Base-by-base conservation (phyloP, 169 alveolate genomes). In the Plasmodium knowlesi region DNA sequence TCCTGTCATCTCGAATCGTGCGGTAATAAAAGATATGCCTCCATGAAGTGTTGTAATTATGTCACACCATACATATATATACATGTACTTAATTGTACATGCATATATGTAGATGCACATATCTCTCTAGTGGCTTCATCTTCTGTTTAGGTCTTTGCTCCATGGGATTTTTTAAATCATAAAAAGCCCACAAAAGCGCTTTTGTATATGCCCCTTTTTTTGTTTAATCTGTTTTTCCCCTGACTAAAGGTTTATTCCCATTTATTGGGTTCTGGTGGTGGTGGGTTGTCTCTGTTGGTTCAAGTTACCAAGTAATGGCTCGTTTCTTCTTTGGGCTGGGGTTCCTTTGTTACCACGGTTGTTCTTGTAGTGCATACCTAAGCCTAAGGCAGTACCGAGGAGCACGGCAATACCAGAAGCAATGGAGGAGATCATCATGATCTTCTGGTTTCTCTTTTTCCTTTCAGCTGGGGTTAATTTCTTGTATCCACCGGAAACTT, bases 321-420 rank as follows among this genome's bases (percentile, higher is more conserved):
- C 76, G n/a, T n/a, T n/a, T 22, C 22, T 67, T 16, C 2, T 67
- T 8, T 22, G 1, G 12, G 5, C 0, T 14, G 61, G 61, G 43
- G 72, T 78, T 57, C 84, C 83, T 16, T 6, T 76, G 37, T 76
- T 76, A 5, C 14, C 53, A 0, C 30, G 4, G 5, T 22, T 57
- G 43, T 57, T 57, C 9, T 82, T 53, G 76, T 54, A 82, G 79
- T 82, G 90, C 25, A 82, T 0, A n/a, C 90, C 90, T 57, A 82
- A 34, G 71, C 90, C 90, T 46, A 82, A 32, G 43, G 90, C 90
- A 82, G 80, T 61, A 4, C 90, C 90, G 19, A 82, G 41, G 57
- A 82, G 90, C 57, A 82, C 19, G 72, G 90, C 90, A 16, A 82
- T 41, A n/a, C 80, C 90, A 5, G 90, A 82, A 30, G 90, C 90